Evolutionary conservation across 164 flowering plant genomes (phyloP).

Genomic region (Piper longum): DNA sequence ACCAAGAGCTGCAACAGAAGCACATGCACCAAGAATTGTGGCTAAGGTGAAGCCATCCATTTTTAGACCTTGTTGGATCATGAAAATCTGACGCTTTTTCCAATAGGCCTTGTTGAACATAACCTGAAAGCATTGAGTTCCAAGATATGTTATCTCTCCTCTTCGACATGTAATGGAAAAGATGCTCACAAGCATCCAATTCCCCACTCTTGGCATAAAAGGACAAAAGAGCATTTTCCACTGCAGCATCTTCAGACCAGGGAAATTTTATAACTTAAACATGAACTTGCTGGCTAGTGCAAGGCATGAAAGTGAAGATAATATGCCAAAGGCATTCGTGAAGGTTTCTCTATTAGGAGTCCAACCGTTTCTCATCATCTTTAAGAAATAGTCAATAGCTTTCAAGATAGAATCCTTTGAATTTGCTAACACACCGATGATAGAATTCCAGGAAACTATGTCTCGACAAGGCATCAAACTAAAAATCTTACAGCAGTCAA

Average conservation of each 20-base stretch:
- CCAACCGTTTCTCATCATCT: conserved; percentile 65
- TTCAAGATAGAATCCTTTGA: conserved; percentile 26
- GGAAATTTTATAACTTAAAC: conserved; percentile 38
- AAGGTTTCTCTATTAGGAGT: conserved; percentile 57
- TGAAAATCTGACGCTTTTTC: conserved; percentile 64
- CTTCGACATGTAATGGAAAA: conserved; percentile 52
- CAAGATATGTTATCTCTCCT: conserved; percentile 73
- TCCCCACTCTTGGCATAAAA: conserved; percentile 67
- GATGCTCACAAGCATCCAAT: conserved; percentile 51
- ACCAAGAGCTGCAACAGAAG: conserved; percentile 71
- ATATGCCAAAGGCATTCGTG: conserved; percentile 48
- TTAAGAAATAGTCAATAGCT: conserved; percentile 33
- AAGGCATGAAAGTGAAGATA: conserved; percentile 38
- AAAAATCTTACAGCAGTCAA: conserved; percentile 49
- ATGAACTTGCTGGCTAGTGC: conserved; percentile 54
- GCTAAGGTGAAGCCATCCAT: conserved; percentile 70
- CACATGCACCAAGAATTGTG: conserved; percentile 89
- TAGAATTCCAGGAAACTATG: conserved; percentile 75
- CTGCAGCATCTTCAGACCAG: conserved; percentile 25
- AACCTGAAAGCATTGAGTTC: conserved; percentile 83
- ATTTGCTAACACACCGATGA: conserved; percentile 55
- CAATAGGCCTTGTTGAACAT: conserved; percentile 55
- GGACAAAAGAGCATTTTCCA: conserved; percentile 64
- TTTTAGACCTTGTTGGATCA: conserved; percentile 61
- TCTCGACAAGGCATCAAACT: conserved; percentile 48